Conservation (phyloP, 768 basidiomycete genomes). For the Kwoniella sp. region DNA sequence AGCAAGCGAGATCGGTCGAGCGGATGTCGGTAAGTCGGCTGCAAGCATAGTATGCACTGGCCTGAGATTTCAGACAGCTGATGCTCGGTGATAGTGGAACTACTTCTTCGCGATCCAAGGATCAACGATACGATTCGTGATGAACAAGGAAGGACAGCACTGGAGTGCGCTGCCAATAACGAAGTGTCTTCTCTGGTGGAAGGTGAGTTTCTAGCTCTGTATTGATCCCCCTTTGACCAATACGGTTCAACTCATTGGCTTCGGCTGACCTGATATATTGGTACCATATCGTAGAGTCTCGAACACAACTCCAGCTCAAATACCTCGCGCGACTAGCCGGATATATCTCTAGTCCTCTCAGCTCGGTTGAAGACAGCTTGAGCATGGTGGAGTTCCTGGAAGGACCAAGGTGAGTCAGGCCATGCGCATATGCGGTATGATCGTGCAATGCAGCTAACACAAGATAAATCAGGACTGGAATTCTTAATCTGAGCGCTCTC, state of each 20-base stretch:
- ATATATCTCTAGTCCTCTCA: constrained; percentile 65
- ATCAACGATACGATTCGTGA: constrained; percentile 80
- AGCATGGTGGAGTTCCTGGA: constrained; percentile 41
- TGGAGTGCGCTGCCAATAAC: constrained; percentile 71
- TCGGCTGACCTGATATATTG: no score
- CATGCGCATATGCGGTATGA: no score
- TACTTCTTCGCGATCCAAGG: constrained; percentile 75
- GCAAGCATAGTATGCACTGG: neutral
- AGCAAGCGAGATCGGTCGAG: constrained; percentile 43
- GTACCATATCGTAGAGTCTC: constrained; percentile 63
- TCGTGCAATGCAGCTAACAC: constrained; percentile 66
- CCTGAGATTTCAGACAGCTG: neutral
- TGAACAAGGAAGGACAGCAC: constrained; percentile 65
- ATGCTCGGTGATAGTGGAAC: constrained; percentile 61
- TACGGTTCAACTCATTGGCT: no score
- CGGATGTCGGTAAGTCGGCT: constrained; percentile 34
- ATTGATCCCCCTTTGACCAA: no score
- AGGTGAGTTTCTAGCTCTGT: constrained; percentile 33
- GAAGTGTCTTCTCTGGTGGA: constrained; percentile 70
- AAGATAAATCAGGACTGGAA: constrained; percentile 67
- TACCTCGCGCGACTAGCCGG: constrained; percentile 72
- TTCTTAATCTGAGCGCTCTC: constrained; percentile 75
- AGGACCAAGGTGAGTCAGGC: constrained; percentile 33
- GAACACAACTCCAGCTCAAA: constrained; percentile 62
- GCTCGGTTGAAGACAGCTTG: constrained; percentile 43